Conservation (phyloP, 352 stramenopile species). For the Globisporangium nodosum region DNA sequence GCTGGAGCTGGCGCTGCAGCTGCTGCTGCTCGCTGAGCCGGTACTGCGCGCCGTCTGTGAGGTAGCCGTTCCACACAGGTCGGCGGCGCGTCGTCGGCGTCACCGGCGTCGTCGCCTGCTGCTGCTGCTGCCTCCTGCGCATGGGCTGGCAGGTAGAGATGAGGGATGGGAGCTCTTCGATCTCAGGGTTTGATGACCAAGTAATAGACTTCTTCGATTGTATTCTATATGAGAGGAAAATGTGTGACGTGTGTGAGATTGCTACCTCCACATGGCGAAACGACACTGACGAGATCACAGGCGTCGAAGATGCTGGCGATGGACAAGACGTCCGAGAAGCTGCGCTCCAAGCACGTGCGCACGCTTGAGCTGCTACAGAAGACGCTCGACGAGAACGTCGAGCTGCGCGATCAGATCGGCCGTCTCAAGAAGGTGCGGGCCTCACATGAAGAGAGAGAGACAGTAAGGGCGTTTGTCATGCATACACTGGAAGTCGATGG, state of each 20-base stretch:
- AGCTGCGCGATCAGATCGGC: slow-evolving; percentile 41
- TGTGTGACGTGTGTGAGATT: background rate
- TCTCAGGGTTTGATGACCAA: background rate
- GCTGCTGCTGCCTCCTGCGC: background rate
- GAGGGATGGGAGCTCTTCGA: background rate
- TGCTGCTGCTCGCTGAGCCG: slow-evolving; percentile 39
- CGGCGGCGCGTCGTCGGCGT: slow-evolving; percentile 14
- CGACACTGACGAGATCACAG: too few species aligned
- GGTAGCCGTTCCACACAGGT: slow-evolving; percentile 46
- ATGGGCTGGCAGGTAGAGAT: background rate
- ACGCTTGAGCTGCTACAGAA: slow-evolving; percentile 77
- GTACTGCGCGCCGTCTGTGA: slow-evolving; percentile 45
- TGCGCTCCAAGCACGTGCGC: slow-evolving; percentile 76
- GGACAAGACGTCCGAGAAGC: slow-evolving; percentile 57
- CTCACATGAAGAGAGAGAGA: too few species aligned
- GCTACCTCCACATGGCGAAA: background rate
- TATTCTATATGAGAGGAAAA: background rate
- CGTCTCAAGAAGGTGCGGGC: slow-evolving; percentile 38
- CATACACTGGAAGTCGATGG: too few species aligned
- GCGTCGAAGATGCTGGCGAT: slow-evolving; percentile 41
- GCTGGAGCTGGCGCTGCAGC: slow-evolving; percentile 33
- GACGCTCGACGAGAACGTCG: slow-evolving; percentile 72
- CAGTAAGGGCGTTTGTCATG: background rate
- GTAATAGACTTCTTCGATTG: background rate
- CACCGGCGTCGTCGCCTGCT: background rate